These are phyloP conservation scores for Scleroderma bovista DNA, from an alignment of 768 basidiomycete genomes.

Conservation along the genomic window DNA sequence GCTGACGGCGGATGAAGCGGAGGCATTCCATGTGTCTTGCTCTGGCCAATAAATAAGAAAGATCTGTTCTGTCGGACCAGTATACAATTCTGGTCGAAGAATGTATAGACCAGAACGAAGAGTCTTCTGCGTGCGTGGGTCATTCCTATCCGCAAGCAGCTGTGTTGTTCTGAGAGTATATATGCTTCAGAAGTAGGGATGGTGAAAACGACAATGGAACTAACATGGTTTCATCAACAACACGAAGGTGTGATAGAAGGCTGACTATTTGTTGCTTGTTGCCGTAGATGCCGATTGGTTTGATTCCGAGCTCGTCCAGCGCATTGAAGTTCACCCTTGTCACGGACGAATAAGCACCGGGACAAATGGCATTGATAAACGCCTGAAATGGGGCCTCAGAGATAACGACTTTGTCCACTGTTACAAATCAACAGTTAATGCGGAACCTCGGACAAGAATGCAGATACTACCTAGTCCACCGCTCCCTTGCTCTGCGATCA, in stretches of 20 bases:
- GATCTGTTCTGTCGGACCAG: constrained; percentile 20
- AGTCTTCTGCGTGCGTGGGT: constrained; percentile 10
- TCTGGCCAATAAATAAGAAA: constrained; percentile 62
- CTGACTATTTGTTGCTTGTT: constrained; percentile 45
- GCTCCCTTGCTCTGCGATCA: constrained; percentile 41
- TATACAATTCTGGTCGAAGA: constrained; percentile 14
- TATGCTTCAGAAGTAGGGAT: background rate
- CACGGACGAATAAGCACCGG: constrained; percentile 48
- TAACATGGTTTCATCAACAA: constrained; percentile 37
- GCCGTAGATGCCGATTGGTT: constrained; percentile 55
- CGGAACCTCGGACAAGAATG: background rate
- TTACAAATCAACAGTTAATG: background rate
- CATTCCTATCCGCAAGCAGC: constrained; percentile 1
- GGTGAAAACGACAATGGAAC: constrained; percentile 12
- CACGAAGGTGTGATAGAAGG: constrained; percentile 34
- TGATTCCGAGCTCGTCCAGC: constrained; percentile 41
- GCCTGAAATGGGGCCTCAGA: constrained; percentile 42
- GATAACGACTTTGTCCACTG: constrained; percentile 63
- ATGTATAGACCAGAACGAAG: constrained; percentile 48
- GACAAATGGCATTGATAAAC: constrained; percentile 44
- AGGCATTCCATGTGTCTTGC: constrained; percentile 52
- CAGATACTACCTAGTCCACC: constrained; percentile 39
- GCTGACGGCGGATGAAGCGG: constrained; percentile 36
- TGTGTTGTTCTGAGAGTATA: constrained; percentile 1
- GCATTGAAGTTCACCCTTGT: constrained; percentile 52